These are phyloP conservation scores for Hirschfeldia incana DNA, from an alignment of 345 rosid genomes.

Conservation along the genomic window DNA sequence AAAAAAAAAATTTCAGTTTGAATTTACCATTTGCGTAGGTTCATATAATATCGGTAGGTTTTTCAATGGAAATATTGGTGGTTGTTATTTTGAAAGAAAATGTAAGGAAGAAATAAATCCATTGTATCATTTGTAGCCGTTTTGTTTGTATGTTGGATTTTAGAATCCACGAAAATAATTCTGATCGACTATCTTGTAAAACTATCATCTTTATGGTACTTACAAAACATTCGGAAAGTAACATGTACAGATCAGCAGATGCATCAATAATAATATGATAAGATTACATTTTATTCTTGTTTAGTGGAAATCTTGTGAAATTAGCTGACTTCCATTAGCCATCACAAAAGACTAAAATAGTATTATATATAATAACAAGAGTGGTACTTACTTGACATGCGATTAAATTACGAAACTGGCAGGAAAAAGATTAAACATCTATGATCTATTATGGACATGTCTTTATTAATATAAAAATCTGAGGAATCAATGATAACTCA, in stretches of 20 bases:
- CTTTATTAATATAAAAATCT: too few relatives aligned
- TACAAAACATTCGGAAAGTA: background rate
- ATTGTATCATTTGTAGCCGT: background rate
- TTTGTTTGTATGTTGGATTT: background rate
- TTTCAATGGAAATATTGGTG: too few relatives aligned
- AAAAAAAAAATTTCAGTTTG: background rate
- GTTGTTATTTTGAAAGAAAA: background rate
- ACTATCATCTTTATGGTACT: background rate
- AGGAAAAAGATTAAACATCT: background rate
- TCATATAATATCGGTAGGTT: too few relatives aligned
- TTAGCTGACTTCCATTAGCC: conserved; percentile 7
- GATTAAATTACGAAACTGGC: background rate
- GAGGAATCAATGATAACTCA: too few relatives aligned
- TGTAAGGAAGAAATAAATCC: background rate
- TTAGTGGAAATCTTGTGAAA: background rate
- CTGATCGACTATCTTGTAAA: background rate
- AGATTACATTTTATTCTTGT: background rate
- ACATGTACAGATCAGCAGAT: background rate
- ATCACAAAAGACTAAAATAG: background rate
- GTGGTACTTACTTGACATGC: conserved; percentile 2
- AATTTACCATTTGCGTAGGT: background rate
- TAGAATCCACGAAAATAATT: background rate
- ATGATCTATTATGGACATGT: background rate
- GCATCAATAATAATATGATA: conserved; percentile 4
- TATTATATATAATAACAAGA: background rate